Evolutionary conservation across 371 early-diverging fungal genomes (phyloP), one percentile per base, ranked within the genome.

Genomic region (Dinochytrium kinnereticum): DNA sequence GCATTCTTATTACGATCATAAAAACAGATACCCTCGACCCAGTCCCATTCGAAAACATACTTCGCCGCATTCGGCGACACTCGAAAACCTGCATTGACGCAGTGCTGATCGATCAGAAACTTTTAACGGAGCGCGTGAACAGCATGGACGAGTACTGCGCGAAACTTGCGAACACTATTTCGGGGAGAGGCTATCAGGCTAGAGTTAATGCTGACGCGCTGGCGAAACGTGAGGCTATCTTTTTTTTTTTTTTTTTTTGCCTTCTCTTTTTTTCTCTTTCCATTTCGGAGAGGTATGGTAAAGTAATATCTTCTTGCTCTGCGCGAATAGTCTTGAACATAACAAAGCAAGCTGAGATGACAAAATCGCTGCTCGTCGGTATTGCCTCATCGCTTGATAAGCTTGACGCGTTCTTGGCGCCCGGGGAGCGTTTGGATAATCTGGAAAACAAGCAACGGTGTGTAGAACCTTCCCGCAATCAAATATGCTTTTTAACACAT

Each of bases 101-200:
- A 15, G 70, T 76, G 31, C 49, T 69, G 38, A 26, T 50, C 1
- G 79, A 79, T 53, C 79, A 79, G 50, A 67, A 70, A 49, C 64
- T 57, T 7, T 38, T 79, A 0, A 64, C 28, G 28, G 69, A 72
- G 28, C 73, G 67, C 1, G 70, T 79, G 51, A 51, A 53, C 1
- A 68, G 59, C 64, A 75, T 79, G 76, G 79, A 79, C 24, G 76
- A 76, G 69, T 79, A 75, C 49, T 70, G 74, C 53, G 71, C 76
- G n/a, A 76, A 73, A 40, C 73, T 79, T 13, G 73, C 76, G n/a
- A 79, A 79, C 61, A 79, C 79, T 17, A 73, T 79, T 26, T 55
- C 72, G 37, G 68, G 76, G 1, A 76, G 79, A 37, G 50, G 59
- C 33, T 44, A 71, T 64, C 72, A 79, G 33, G 73, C 75, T 5